Conservation (phyloP, 306 rosid species). For the Ammopiptanthus mongolicus region DNA sequence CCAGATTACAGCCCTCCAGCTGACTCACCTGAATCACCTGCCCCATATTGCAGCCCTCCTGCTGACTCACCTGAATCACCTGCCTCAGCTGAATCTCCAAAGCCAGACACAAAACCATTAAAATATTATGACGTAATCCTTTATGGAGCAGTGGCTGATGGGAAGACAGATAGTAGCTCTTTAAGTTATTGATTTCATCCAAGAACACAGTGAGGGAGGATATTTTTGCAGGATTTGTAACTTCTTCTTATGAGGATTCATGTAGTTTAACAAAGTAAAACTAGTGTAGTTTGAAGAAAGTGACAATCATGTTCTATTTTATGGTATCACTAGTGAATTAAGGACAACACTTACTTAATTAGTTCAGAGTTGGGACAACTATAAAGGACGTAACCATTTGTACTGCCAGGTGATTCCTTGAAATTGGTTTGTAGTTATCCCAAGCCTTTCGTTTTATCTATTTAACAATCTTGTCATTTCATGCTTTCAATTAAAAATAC, state of each 20-base stretch:
- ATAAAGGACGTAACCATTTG: neutral
- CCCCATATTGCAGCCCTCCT: neutral
- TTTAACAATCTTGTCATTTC: neutral
- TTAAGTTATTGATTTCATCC: constrained; percentile 1
- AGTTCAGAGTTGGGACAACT: neutral
- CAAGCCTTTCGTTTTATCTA: neutral
- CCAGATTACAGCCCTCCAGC: neutral
- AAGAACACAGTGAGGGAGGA: constrained; percentile 6
- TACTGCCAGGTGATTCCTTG: neutral
- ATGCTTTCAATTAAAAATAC: neutral
- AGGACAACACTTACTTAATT: neutral
- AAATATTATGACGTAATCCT: constrained; percentile 18
- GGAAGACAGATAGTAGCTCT: constrained; percentile 10
- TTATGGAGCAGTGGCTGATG: constrained; percentile 18
- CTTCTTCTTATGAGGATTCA: neutral
- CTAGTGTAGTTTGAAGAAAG: constrained; percentile 6
- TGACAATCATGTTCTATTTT: constrained; percentile 3
- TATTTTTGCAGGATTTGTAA: neutral
- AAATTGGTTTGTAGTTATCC: neutral
- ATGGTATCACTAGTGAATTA: constrained; percentile 7
- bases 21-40: neutral
- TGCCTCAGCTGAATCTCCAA: neutral
- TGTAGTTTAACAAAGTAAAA: neutral
- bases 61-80: no score
- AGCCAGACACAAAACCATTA: neutral